Conservation (phyloP, 495 filamentous ascomycete genomes). For the Penicillium lagena region DNA sequence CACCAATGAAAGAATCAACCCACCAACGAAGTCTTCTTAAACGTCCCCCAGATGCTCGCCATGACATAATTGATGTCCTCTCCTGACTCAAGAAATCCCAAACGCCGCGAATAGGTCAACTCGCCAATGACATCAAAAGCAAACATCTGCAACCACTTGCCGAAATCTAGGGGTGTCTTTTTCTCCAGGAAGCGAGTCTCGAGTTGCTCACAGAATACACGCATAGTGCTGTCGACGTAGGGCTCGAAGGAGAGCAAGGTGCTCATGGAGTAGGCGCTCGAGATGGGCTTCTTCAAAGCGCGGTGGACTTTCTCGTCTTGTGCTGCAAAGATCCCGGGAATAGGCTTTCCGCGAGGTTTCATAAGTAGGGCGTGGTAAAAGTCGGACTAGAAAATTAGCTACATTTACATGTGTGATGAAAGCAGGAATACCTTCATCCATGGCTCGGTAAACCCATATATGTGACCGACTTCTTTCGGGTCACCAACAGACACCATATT, state of each 20-base stretch:
- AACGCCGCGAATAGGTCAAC: constrained; percentile 26
- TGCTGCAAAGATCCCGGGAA: constrained; percentile 26
- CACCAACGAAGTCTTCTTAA: constrained; percentile 20
- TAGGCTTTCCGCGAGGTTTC: constrained; percentile 5
- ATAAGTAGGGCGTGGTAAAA: constrained; percentile 15
- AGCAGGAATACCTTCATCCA: too few species aligned
- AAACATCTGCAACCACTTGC: constrained; percentile 36
- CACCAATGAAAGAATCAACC: constrained; percentile 1
- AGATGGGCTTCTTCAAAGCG: constrained; percentile 29
- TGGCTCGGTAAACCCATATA: too few species aligned
- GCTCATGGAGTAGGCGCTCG: constrained; percentile 27
- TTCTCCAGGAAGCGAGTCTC: constrained; percentile 19
- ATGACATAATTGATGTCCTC: constrained; percentile 27
- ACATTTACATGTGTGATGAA: too few species aligned
- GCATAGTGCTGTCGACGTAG: constrained; percentile 20
- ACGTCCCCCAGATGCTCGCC: constrained; percentile 12
- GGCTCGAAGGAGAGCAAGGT: constrained; percentile 25
- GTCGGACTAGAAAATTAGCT: constrained; percentile 6
- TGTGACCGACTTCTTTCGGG: constrained; percentile 11
- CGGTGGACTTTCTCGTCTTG: constrained; percentile 31
- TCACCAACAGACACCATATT: constrained; percentile 48
- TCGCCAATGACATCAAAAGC: constrained; percentile 38
- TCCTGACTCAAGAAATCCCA: constrained; percentile 31
- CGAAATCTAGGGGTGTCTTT: constrained; percentile 17
- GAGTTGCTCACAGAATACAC: constrained; percentile 23